Percentiles rank a stretch among this genome's conserved stretches.
phyloP scores from a whole-genome alignment of 2,329 filamentous ascomycete genomes.

The Ascocoryne sarcoides region DNA sequence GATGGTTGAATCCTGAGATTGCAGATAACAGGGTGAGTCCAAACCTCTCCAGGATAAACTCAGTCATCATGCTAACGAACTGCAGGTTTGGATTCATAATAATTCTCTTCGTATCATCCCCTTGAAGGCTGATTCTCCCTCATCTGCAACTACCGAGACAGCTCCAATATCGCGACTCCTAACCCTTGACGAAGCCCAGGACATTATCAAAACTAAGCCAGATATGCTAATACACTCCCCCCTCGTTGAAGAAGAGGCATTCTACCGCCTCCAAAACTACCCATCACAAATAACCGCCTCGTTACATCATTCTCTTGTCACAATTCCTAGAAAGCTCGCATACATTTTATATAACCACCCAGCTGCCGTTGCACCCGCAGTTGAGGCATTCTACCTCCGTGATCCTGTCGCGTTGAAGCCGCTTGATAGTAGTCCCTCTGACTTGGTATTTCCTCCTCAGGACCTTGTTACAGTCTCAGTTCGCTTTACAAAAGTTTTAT shows the following conservation, averaged over 20 bases:
- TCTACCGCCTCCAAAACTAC: constrained; percentile 80
- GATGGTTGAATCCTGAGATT: constrained; percentile 86
- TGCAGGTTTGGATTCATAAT: constrained; percentile 72
- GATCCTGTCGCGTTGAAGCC: constrained; percentile 69
- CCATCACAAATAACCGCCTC: constrained; percentile 65
- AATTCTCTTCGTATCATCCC: constrained; percentile 70
- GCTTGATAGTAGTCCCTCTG: constrained; percentile 46
- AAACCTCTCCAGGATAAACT: not conserved
- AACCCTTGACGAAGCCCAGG: constrained; percentile 54
- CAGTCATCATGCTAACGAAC: constrained; percentile 9
- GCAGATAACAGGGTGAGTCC: constrained; percentile 61
- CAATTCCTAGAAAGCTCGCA: constrained; percentile 73
- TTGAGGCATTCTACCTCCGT: constrained; percentile 87
- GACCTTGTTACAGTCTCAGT: constrained; percentile 75
- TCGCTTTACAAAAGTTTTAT: constrained; percentile 80
- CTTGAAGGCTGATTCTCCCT: constrained; percentile 31
- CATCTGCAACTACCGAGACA: constrained; percentile 31
- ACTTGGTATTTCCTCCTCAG: constrained; percentile 59
- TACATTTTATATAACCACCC: constrained; percentile 69
- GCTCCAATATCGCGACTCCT: constrained; percentile 37
- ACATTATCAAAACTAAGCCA: constrained; percentile 47
- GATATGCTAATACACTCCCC: constrained; percentile 59
- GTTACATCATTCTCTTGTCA: constrained; percentile 65
- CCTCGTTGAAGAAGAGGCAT: constrained; percentile 77
- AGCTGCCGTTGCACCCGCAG: constrained; percentile 68